These are phyloP conservation scores for Phytophthora melonis DNA, from an alignment of 352 stramenopile genomes.

Conservation along the genomic window DNA sequence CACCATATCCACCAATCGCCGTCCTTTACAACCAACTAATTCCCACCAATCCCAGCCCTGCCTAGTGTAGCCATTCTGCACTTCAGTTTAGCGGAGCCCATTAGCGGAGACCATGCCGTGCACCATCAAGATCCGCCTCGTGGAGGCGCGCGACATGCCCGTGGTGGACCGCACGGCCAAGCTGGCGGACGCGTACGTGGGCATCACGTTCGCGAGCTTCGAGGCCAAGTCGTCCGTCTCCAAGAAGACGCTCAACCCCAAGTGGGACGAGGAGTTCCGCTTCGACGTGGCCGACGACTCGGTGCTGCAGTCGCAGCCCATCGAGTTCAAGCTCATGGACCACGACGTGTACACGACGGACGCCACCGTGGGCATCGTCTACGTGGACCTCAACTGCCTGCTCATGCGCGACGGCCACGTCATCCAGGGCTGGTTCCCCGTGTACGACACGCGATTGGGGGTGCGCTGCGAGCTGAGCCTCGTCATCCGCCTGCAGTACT, in stretches of 20 bases:
- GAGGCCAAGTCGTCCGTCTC: slow-evolving; percentile 91
- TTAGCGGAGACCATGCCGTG: slow-evolving; percentile 74
- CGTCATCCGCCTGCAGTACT: slow-evolving; percentile 97
- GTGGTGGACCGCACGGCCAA: slow-evolving; percentile 88
- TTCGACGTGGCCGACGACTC: slow-evolving; percentile 99
- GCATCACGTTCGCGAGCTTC: slow-evolving; percentile 89
- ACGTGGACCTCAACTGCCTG: slow-evolving; percentile 98
- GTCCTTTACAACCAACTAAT: background rate
- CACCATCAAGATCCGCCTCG: slow-evolving; percentile 92
- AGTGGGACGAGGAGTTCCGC: slow-evolving; percentile 98
- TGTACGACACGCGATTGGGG: slow-evolving; percentile 97
- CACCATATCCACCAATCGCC: background rate
- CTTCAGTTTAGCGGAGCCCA: no score
- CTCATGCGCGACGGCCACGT: slow-evolving; percentile 93
- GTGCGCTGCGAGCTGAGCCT: slow-evolving; percentile 96
- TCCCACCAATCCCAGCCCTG: background rate
- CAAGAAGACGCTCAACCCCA: slow-evolving; percentile 95
- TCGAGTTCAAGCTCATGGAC: slow-evolving; percentile 98
- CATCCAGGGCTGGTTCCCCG: slow-evolving; percentile 98
- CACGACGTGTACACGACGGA: slow-evolving; percentile 95
- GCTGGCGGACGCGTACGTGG: slow-evolving; percentile 87
- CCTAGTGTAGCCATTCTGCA: background rate
- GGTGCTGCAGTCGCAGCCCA: slow-evolving; percentile 97
- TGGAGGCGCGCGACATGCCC: slow-evolving; percentile 90
- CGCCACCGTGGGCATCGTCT: slow-evolving; percentile 97